These are phyloP conservation scores for Crucihimalaya himalaica DNA, from an alignment of 345 rosid species.

Conservation along the genomic window DNA sequence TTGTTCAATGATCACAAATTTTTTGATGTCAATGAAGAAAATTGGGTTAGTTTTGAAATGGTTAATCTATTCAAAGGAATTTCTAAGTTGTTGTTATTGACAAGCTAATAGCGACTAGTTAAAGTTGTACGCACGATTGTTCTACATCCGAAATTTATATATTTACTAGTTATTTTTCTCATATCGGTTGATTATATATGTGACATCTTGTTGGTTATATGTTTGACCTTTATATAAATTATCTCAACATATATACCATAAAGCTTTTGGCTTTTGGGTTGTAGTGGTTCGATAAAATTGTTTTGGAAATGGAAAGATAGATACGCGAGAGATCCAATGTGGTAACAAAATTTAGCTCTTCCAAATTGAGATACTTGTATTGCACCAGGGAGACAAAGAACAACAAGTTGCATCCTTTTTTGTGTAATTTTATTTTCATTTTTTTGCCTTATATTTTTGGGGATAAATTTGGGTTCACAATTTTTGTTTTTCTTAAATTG, in stretches of 20 bases:
- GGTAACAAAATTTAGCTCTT: slow-evolving; percentile 22
- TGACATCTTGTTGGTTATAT: not conserved
- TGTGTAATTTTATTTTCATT: not conserved
- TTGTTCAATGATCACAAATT: not conserved
- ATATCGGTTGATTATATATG: not conserved
- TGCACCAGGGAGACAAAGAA: slow-evolving; percentile 29
- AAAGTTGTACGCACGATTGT: not conserved
- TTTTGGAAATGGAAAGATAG: slow-evolving; percentile 16
- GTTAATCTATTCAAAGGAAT: not conserved
- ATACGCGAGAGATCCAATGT: slow-evolving; percentile 35
- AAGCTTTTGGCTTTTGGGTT: not conserved
- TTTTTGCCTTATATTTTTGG: not conserved
- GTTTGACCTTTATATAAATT: not conserved
- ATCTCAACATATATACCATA: slow-evolving; percentile 11
- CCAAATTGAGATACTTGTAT: slow-evolving; percentile 23
- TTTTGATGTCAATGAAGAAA: not conserved
- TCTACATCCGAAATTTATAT: not conserved
- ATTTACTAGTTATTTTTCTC: not conserved
- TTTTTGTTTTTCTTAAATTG: not conserved
- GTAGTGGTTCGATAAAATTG: slow-evolving; percentile 24
- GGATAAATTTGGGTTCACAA: not conserved
- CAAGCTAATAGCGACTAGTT: not conserved
- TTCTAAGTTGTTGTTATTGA: not conserved
- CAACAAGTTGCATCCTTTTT: slow-evolving; percentile 31
- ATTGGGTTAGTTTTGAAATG: not conserved